phyloP scores from a whole-genome alignment of 1,284 basidiomycete genomes.

The Ganoderma boninense region DNA sequence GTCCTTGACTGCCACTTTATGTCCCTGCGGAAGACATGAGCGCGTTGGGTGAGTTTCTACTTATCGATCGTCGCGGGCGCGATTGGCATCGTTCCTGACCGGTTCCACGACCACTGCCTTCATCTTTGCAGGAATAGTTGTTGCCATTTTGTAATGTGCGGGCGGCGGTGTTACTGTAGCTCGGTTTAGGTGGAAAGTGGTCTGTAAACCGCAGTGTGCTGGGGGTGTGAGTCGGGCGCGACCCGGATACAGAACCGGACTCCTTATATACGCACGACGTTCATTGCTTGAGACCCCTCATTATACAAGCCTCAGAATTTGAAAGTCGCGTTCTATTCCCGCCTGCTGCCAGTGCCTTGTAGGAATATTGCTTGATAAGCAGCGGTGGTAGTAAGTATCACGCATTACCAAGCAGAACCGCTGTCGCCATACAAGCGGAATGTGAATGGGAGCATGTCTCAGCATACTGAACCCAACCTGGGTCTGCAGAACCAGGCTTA shows the following conservation, averaged over 20 bases:
- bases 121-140: not conserved
- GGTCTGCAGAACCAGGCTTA: no score
- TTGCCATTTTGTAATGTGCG: not conserved
- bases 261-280: not conserved
- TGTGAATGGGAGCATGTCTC: no score
- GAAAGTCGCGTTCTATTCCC: no score
- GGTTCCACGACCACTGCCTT: not conserved
- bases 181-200: no score
- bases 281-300: not conserved
- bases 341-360: no score
- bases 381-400: not conserved
- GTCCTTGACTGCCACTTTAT: conserved; percentile 32
- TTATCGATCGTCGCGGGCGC: not conserved
- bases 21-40: conserved; percentile 19
- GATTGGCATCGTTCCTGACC: not conserved
- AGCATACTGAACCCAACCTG: no score
- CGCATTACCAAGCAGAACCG: not conserved
- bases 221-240: not conserved
- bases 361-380: not conserved
- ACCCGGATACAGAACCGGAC: not conserved
- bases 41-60: not conserved
- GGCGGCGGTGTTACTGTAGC: not conserved
- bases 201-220: no score
- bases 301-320: no score
- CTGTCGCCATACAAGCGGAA: no score